Evolutionary conservation across 208 protist species (phyloP), one percentile per base, ranked within the genome.

Genomic region (Novymonas esmeraldas): DNA sequence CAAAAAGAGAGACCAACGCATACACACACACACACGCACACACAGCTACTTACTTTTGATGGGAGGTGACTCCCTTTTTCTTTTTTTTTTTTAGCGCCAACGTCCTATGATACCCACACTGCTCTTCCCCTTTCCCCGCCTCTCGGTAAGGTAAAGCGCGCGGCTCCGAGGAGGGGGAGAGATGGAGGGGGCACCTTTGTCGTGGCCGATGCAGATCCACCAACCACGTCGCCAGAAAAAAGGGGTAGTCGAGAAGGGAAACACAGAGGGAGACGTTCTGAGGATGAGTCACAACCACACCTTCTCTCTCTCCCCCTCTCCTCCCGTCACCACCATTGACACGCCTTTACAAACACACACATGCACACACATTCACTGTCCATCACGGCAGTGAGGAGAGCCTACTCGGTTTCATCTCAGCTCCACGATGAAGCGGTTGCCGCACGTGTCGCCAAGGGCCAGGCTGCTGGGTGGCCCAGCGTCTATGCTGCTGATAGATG

Each of bases 361-460:
- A 28, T 18, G 0, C 31, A 34, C 13, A 24, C 33, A 57, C 18
- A 1, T 7, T 41, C 29, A 56, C 20, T 34, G 24, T 9, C 13
- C 11, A 41, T 5, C 36, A 41, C 36, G 36, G 36, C 36, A 41
- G 36, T 41, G 11, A n/a, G n/a, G n/a, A n/a, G n/a, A n/a, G n/a
- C 1, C 9, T 46, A 34, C 3, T 9, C 38, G 1, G 14, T 22
- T 36, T 44, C 34, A 61, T 6, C 13, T 61, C 11, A 77, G 49
- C 3, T 39, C 14, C 13, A 81, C 16, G 5, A 69, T n/a, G 36
- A 70, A 59, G 16, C 46, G 75, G 56, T 81, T 77, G 39, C 70
- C 70, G 29, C 51, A 60, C 11, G 31, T 52, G 60, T 77, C 76
- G n/a, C 76, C 64, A n/a, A 77, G 20, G 9, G 28, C 58, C n/a